phyloP scores from a whole-genome alignment of 257 asterid genomes.

The Parsonsia alboflavescens region DNA sequence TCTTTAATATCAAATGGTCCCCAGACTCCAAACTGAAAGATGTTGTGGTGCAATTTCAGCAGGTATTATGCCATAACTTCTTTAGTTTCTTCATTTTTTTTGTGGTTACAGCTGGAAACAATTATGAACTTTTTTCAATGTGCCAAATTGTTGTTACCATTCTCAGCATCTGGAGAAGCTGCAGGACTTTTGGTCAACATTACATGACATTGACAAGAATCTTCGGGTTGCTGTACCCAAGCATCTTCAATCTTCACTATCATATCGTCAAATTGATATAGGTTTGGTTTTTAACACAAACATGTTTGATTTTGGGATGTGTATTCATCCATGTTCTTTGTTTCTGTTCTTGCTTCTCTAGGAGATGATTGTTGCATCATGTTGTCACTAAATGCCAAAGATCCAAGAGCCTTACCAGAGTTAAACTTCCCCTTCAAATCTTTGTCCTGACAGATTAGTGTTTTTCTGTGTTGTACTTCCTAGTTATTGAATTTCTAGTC shows the following conservation, averaged over 20 bases:
- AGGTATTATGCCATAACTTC: conserved; percentile 26
- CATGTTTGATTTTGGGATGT: neutral
- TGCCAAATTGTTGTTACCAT: conserved; percentile 11
- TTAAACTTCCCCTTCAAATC: conserved; percentile 22
- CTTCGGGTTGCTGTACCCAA: conserved; percentile 47
- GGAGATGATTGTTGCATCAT: conserved; percentile 55
- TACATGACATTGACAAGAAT: conserved; percentile 62
- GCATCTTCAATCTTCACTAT: conserved; percentile 38
- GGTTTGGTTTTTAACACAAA: conserved; percentile 33
- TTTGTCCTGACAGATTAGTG: conserved; percentile 6
- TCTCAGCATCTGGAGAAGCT: conserved; percentile 61
- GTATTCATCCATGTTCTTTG: conserved; percentile 4
- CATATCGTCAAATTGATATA: conserved; percentile 59
- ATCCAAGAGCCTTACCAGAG: conserved; percentile 73
- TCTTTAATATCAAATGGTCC: conserved; percentile 54
- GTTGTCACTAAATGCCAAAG: conserved; percentile 44
- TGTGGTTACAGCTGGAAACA: neutral
- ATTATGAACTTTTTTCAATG: neutral
- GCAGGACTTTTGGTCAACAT: conserved; percentile 61
- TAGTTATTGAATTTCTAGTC: conserved; percentile 19
- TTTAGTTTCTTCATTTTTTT: neutral
- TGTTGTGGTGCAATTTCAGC: conserved; percentile 54
- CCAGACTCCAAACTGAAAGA: conserved; percentile 48
- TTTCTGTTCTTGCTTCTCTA: conserved; percentile 17
- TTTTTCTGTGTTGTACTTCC: neutral